A percentile compares a stretch with the other conserved stretches of the same genome.
Evolutionary conservation across 306 rosid species (phyloP).

Genomic region (Castanospermum australe): DNA sequence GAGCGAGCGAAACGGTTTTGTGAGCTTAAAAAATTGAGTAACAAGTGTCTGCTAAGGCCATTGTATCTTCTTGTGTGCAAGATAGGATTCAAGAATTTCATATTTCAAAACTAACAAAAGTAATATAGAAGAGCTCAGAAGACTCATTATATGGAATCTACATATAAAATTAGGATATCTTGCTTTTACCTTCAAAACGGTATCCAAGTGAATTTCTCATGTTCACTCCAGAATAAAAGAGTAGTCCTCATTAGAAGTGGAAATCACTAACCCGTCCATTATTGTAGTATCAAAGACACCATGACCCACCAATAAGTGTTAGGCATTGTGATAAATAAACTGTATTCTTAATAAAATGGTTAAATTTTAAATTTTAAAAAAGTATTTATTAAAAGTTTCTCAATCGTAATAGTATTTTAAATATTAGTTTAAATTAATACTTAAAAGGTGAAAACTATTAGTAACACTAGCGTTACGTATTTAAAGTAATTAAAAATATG

Average conservation of each 20-base stretch:
- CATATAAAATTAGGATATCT: not conserved
- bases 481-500: too few species aligned
- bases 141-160: not conserved
- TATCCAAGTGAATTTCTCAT: not conserved
- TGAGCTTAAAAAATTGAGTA: too few species aligned
- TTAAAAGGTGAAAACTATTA: too few species aligned
- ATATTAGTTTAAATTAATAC: too few species aligned
- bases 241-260: not conserved
- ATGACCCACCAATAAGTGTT: too few species aligned
- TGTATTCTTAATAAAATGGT: too few species aligned
- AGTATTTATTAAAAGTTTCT: too few species aligned
- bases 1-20: not conserved
- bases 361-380: too few species aligned
- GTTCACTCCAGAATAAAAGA: not conserved
- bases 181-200: not conserved
- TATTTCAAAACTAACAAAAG: not conserved
- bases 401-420: too few species aligned
- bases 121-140: not conserved
- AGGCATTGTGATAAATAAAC: too few species aligned
- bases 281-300: slow-evolving; percentile 81
- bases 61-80: not conserved
- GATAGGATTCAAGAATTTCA: not conserved
- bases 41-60: too few species aligned
- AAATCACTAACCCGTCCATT: slow-evolving; percentile 53
- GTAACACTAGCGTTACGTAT: too few species aligned